Evolutionary conservation across 345 rosid species (phyloP).

Genomic region (Lepidium didymum): DNA sequence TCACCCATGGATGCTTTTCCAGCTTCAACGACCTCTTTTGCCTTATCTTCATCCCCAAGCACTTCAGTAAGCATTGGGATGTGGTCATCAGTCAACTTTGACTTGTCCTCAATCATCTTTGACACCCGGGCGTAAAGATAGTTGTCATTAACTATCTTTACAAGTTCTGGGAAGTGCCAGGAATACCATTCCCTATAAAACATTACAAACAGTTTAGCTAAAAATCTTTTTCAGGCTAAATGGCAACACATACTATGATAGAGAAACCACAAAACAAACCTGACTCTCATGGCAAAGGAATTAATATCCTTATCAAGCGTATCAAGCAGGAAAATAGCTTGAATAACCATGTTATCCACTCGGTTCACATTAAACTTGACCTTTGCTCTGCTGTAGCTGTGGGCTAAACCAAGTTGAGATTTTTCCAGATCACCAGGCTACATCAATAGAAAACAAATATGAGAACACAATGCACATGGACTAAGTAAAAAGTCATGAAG

Average conservation of each 20-base stretch:
- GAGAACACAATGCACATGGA: not conserved
- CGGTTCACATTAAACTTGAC: slow-evolving; percentile 97
- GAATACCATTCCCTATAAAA: slow-evolving; percentile 93
- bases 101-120: slow-evolving; percentile 54
- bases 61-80: slow-evolving; percentile 47
- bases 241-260: not conserved
- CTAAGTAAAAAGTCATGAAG: not conserved
- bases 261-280: slow-evolving; percentile 39
- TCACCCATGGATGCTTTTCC: slow-evolving; percentile 98
- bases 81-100: slow-evolving; percentile 52
- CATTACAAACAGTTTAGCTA: not conserved
- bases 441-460: not conserved
- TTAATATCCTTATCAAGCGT: slow-evolving; percentile 89
- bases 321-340: slow-evolving; percentile 85
- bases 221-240: not conserved
- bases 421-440: slow-evolving; percentile 90
- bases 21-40: slow-evolving; percentile 86
- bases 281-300: slow-evolving; percentile 88
- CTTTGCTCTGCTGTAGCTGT: slow-evolving; percentile 96
- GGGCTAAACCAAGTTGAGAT: slow-evolving; percentile 94
- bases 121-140: slow-evolving; percentile 62
- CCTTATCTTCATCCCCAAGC: slow-evolving; percentile 88
- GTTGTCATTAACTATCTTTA: slow-evolving; percentile 94
- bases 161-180: slow-evolving; percentile 95
- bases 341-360: slow-evolving; percentile 93